Base-by-base conservation (phyloP, 2,329 filamentous ascomycete genomes). In the Penicillium nordicum region DNA sequence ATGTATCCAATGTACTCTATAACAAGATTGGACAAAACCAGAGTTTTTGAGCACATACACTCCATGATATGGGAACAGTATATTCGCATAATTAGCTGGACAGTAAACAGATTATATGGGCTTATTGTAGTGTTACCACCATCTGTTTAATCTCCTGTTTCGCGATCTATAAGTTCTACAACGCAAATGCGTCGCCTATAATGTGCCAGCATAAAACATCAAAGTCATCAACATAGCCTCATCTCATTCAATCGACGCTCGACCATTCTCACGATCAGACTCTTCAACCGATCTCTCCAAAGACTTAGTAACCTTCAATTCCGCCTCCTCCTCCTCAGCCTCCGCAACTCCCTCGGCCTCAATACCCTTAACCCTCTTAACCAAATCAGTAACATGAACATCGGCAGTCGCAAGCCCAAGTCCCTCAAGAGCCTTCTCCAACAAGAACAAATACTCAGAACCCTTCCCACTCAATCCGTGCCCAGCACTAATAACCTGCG, bases 401-500 rank as follows among this genome's bases (percentile, higher is more conserved):
- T 97, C 94, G 3, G 85, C 86, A 69, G 89, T 94, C 50, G 90
- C 89, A 2, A 83, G 77, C 60, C 89, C 88, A 63, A 97, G 76
- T 30, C 83, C 84, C 57, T 86, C 75, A 63, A 99, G 80, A 7
- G 90, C 90, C 55, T 79, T 78, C 70, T 97, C 90, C 42, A 99
- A 79, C 63, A 87, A 82, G 70, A 90, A 88, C 41, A 99, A 79
- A 74, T 99, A 99, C 69, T 97, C 93, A 57, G 82, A 86, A 73
- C 97, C 97, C 70, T 88, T 84, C 0, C 94, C 94, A 74, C 92
- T 97, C 25, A 92, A 90, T 0, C 94, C 94, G 40, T 79, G 75
- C 66, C 90, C 91, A 46, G 78, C 78, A 65, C 86, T 82, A 66
- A 99, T 97, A 74, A 93, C 90, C 73, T 85, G 82, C 25, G 93